Evolutionary conservation across 2,329 filamentous ascomycete genomes (phyloP).

Genomic region (Apiospora hydei): DNA sequence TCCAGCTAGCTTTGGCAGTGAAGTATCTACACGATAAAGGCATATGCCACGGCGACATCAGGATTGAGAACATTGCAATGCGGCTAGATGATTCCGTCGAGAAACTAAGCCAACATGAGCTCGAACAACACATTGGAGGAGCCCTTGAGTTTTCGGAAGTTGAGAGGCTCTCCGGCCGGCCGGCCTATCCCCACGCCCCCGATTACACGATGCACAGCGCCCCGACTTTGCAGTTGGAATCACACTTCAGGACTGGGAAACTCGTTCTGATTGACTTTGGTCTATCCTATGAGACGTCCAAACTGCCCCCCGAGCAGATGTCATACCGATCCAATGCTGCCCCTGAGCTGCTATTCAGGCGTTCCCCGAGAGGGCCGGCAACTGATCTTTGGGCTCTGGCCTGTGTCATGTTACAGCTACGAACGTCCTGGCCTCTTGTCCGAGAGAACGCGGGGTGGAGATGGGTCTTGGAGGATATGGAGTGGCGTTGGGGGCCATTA

Average conservation of each 20-base stretch:
- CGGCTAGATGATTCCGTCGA: not conserved
- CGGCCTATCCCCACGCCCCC: not conserved
- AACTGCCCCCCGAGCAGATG: not conserved
- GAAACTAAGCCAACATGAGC: not conserved
- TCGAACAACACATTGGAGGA: not conserved
- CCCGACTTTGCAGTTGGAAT: not conserved
- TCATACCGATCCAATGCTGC: not conserved
- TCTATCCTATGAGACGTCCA: not conserved
- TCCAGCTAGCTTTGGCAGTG: not conserved
- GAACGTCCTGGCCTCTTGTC: too few species aligned
- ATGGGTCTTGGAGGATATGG: too few species aligned
- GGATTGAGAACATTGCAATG: not conserved
- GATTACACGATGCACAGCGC: too few species aligned
- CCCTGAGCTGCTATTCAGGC: conserved; percentile 2
- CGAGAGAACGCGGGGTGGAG: too few species aligned
- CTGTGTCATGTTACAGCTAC: not conserved
- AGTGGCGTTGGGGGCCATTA: not conserved
- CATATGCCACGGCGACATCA: not conserved
- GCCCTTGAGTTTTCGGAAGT: not conserved
- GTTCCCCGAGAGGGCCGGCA: not conserved
- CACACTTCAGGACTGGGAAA: not conserved
- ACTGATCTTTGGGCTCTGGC: not conserved
- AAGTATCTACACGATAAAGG: not conserved
- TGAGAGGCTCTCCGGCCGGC: not conserved
- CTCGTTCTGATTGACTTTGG: conserved; percentile 7